These are phyloP conservation scores for Arthrobotrys conoides DNA, from an alignment of 2,329 filamentous ascomycete species.

Conservation along the genomic window DNA sequence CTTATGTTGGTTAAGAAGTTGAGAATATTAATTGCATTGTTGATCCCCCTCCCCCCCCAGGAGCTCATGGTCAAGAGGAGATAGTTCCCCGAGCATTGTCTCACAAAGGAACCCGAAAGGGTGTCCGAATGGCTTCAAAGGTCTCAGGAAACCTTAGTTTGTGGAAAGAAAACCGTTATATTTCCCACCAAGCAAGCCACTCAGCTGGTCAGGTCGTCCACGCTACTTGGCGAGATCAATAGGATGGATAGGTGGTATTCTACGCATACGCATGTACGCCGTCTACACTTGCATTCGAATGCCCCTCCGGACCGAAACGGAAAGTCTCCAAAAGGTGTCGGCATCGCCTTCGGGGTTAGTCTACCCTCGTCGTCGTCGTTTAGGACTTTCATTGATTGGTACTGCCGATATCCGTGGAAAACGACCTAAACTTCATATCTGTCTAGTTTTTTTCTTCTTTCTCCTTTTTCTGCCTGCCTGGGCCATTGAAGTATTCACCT, in stretches of 20 bases:
- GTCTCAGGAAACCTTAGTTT: conserved; percentile 7
- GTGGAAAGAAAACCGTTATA: conserved; percentile 22
- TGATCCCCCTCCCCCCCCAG: not conserved
- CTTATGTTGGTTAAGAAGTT: conserved; percentile 20
- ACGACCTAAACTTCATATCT: not conserved
- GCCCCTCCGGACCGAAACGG: conserved; percentile 47
- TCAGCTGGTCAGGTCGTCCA: not conserved
- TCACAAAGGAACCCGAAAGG: conserved; percentile 24
- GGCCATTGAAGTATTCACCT: not conserved
- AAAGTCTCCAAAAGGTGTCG: conserved; percentile 36
- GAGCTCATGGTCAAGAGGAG: not conserved
- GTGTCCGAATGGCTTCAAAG: conserved; percentile 20
- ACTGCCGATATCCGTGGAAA: conserved; percentile 17
- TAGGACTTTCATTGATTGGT: not conserved
- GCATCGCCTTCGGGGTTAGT: conserved; percentile 34
- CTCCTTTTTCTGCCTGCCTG: not conserved
- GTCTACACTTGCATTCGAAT: conserved; percentile 16
- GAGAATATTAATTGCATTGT: conserved; percentile 2
- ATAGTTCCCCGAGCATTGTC: conserved; percentile 15
- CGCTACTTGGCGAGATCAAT: conserved; percentile 9
- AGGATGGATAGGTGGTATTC: not conserved
- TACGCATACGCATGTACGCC: conserved; percentile 9
- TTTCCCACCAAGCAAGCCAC: conserved; percentile 28
- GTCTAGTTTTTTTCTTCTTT: not conserved
- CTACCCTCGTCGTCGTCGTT: conserved; percentile 3